phyloP scores from a whole-genome alignment of 352 stramenopile genomes.

The Globisporangium apiculatum region DNA sequence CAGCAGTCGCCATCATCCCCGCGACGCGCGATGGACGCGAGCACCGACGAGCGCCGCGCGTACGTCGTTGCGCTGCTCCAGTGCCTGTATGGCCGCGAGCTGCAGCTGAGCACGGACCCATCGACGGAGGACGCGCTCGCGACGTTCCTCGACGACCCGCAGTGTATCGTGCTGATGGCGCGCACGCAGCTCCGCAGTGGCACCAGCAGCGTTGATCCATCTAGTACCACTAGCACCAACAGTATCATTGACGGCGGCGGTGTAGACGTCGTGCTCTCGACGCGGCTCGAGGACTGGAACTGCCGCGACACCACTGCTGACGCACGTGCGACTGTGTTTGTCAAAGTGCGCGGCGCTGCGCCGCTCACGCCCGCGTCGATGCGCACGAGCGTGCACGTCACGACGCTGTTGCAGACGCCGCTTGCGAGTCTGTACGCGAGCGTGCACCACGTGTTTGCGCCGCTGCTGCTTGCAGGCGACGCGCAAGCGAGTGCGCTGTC shows the following conservation, averaged over 20 bases:
- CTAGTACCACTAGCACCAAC: slow-evolving; percentile 14
- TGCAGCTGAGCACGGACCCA: slow-evolving; percentile 31
- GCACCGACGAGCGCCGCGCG: slow-evolving; percentile 35
- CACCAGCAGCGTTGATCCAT: background rate
- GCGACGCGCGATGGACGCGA: slow-evolving; percentile 14
- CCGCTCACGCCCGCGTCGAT: slow-evolving; percentile 67
- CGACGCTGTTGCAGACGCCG: slow-evolving; percentile 55
- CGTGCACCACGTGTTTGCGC: slow-evolving; percentile 79
- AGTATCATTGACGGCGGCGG: background rate
- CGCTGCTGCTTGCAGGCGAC: slow-evolving; percentile 56
- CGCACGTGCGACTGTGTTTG: slow-evolving; percentile 38
- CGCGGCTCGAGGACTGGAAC: slow-evolving; percentile 19
- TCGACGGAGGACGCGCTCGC: slow-evolving; percentile 39
- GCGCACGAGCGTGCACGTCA: slow-evolving; percentile 62
- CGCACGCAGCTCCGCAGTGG: slow-evolving; percentile 11
- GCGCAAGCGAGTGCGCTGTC: slow-evolving; percentile 40
- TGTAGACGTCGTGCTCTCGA: slow-evolving; percentile 18
- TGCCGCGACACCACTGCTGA: background rate
- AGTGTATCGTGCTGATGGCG: slow-evolving; percentile 52
- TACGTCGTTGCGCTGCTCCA: slow-evolving; percentile 59
- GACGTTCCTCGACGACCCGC: slow-evolving; percentile 67
- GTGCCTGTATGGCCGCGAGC: slow-evolving; percentile 47
- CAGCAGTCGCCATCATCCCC: background rate
- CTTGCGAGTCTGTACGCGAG: slow-evolving; percentile 75
- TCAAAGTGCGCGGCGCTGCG: slow-evolving; percentile 38